phyloP scores from a whole-genome alignment of 2,329 filamentous ascomycete genomes.

The Penicillium oxalicum region DNA sequence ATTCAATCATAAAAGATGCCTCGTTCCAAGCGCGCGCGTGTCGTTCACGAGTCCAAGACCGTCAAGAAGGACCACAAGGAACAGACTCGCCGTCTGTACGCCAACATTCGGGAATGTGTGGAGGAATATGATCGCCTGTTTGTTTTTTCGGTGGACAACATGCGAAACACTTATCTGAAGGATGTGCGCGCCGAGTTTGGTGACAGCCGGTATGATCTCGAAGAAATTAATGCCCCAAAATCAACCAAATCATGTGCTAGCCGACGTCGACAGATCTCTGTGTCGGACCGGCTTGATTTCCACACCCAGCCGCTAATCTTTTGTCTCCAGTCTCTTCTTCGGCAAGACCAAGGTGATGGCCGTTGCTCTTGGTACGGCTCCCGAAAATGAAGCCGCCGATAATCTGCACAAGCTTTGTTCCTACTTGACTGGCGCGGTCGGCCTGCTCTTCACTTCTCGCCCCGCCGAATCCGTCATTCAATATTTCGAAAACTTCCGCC shows the following conservation, averaged over 20 bases:
- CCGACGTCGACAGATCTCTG: background rate
- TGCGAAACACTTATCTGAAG: conserved; percentile 96
- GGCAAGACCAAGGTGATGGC: conserved; percentile 99
- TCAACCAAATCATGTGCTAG: background rate
- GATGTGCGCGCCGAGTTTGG: conserved; percentile 76
- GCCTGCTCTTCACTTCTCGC: conserved; percentile 84
- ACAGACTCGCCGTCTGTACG: conserved; percentile 76
- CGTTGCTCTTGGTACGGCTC: conserved; percentile 76
- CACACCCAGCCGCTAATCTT: background rate
- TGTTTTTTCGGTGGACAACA: conserved; percentile 91
- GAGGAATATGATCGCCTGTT: conserved; percentile 86
- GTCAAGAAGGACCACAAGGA: conserved; percentile 90
- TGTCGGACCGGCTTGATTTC: background rate
- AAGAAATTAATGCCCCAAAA: background rate
- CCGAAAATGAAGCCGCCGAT: conserved; percentile 72
- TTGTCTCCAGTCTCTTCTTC: conserved; percentile 71
- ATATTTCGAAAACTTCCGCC: conserved; percentile 67
- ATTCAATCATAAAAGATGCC: conserved; percentile 59
- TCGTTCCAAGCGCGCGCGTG: conserved; percentile 86
- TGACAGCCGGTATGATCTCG: conserved; percentile 67
- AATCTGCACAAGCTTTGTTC: conserved; percentile 65
- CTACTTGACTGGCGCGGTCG: conserved; percentile 74
- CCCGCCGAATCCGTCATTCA: conserved; percentile 58
- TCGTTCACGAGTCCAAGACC: conserved; percentile 86
- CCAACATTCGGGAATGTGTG: conserved; percentile 77